phyloP scores from a whole-genome alignment of 495 filamentous ascomycete species.

The Neurospora hispaniola region DNA sequence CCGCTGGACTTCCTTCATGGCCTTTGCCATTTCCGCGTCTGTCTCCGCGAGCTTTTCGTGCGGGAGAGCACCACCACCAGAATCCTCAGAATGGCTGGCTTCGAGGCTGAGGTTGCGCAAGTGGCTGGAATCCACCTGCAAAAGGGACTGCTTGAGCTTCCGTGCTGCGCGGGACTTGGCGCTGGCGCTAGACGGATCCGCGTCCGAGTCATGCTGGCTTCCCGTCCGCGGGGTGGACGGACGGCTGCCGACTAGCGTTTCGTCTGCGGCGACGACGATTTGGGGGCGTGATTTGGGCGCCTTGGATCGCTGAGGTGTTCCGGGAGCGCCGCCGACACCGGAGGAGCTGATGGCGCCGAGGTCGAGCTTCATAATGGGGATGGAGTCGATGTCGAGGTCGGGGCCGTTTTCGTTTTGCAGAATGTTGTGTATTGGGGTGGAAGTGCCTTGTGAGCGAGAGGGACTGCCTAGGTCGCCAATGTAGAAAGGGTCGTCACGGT shows the following conservation, averaged over 20 bases:
- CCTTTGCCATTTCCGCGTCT: slow-evolving; percentile 74
- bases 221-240: slow-evolving; percentile 26
- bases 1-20: slow-evolving; percentile 76
- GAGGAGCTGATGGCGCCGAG: slow-evolving; percentile 40
- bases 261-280: slow-evolving; percentile 53
- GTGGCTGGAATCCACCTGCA: slow-evolving; percentile 78
- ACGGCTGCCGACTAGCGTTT: slow-evolving; percentile 36
- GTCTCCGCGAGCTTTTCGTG: slow-evolving; percentile 48
- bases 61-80: slow-evolving; percentile 17
- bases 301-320: slow-evolving; percentile 8
- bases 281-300: slow-evolving; percentile 29
- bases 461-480: slow-evolving; percentile 48
- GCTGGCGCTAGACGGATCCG: slow-evolving; percentile 12
- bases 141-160: slow-evolving; percentile 41
- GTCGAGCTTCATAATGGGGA: slow-evolving; percentile 87
- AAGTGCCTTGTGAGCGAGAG: slow-evolving; percentile 28
- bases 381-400: slow-evolving; percentile 79
- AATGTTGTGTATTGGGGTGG: slow-evolving; percentile 63
- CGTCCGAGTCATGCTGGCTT: slow-evolving; percentile 33
- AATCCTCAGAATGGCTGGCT: slow-evolving; percentile 17
- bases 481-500: slow-evolving; percentile 93
- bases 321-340: background rate
- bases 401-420: slow-evolving; percentile 56
- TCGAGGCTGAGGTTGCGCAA: slow-evolving; percentile 56
- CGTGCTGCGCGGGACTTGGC: slow-evolving; percentile 30